phyloP scores from a whole-genome alignment of 768 basidiomycete genomes.

The Galerina sulciceps region DNA sequence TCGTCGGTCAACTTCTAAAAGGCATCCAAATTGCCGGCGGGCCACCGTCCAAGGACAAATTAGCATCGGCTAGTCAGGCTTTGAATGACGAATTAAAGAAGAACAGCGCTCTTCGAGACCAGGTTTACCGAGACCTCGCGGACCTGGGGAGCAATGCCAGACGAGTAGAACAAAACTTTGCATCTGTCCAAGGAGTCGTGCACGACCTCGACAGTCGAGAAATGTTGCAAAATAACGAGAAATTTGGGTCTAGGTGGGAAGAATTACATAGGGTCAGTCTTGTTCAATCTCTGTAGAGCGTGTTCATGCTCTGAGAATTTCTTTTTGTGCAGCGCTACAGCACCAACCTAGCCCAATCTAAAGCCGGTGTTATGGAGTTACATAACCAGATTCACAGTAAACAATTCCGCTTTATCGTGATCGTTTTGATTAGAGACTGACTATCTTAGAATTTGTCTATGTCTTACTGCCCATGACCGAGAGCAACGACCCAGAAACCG shows the following conservation, averaged over 20 bases:
- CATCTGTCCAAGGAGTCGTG: not conserved
- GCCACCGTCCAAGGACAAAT: not conserved
- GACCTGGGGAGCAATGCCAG: not conserved
- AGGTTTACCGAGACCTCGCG: not conserved
- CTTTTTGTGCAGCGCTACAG: not conserved
- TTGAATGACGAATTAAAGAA: not conserved
- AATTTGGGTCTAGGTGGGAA: not conserved
- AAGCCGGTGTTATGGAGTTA: not conserved
- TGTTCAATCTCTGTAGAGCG: not conserved
- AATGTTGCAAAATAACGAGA: not conserved
- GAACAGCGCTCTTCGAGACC: not conserved
- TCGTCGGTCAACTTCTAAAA: not conserved
- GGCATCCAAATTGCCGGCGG: not conserved
- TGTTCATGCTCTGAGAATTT: not conserved
- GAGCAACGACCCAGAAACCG: not conserved
- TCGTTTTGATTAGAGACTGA: not conserved
- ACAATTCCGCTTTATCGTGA: not conserved
- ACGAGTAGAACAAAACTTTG: not conserved
- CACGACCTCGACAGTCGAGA: not conserved
- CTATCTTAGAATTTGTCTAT: not conserved
- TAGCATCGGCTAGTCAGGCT: not conserved
- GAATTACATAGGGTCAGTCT: not conserved
- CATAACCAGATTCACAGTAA: not conserved
- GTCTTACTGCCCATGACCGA: not conserved
- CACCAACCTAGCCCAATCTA: not conserved